Percentiles rank a stretch among this genome's conserved stretches.
Conservation (phyloP, 768 basidiomycete species). For the Amanita muscaria region DNA sequence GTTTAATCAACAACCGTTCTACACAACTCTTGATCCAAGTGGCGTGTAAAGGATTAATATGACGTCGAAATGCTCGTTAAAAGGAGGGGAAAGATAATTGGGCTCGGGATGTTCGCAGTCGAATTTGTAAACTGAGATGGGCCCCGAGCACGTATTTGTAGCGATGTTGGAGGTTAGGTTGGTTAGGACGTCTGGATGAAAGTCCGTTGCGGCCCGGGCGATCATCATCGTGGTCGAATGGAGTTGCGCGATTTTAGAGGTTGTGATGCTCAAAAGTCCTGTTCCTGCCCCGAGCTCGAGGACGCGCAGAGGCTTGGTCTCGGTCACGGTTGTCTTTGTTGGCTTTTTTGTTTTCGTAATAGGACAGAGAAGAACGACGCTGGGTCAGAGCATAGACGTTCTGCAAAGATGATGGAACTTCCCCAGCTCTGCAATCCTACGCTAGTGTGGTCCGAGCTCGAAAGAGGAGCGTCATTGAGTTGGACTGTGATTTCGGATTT, state of each 20-base stretch:
- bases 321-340: background rate
- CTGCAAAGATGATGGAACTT: slow-evolving; percentile 62
- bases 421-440: slow-evolving; percentile 86
- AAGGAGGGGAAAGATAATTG: slow-evolving; percentile 20
- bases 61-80: slow-evolving; percentile 46
- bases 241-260: slow-evolving; percentile 30
- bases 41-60: slow-evolving; percentile 62
- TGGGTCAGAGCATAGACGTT: slow-evolving; percentile 47
- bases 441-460: slow-evolving; percentile 60
- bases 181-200: slow-evolving; percentile 62
- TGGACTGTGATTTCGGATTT: slow-evolving; percentile 33
- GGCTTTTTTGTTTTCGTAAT: no score
- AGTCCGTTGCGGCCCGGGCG: slow-evolving; percentile 77
- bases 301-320: slow-evolving; percentile 27
- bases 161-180: slow-evolving; percentile 57
- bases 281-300: slow-evolving; percentile 86
- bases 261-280: slow-evolving; percentile 68
- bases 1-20: slow-evolving; percentile 34
- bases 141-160: slow-evolving; percentile 42
- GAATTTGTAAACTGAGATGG: slow-evolving; percentile 34
- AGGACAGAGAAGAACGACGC: slow-evolving; percentile 21
- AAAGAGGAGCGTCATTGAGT: slow-evolving; percentile 63
- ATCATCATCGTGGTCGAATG: slow-evolving; percentile 25
- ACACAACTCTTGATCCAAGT: slow-evolving; percentile 60
- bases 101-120: slow-evolving; percentile 62